phyloP scores from a whole-genome alignment of 192 early-diverging fungal species.

The Jimgerdemannia lactiflua region DNA sequence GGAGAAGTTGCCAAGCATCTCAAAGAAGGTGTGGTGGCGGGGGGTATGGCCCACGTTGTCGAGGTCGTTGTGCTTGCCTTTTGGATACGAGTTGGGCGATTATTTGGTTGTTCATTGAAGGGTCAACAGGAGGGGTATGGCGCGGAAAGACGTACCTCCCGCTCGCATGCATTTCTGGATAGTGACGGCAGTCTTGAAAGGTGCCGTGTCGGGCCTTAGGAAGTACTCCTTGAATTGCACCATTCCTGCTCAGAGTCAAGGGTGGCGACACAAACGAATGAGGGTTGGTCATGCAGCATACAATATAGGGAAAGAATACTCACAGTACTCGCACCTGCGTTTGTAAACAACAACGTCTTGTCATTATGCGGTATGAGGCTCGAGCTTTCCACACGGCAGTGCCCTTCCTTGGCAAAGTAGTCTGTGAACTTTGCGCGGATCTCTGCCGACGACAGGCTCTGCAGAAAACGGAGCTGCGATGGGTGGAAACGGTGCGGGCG shows the following conservation, averaged over 20 bases:
- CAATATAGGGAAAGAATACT: not conserved
- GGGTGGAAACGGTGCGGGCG: not conserved
- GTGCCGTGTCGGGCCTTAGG: conserved; percentile 41
- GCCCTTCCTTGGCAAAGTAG: conserved; percentile 42
- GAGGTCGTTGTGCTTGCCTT: conserved; percentile 59
- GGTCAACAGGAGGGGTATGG: not conserved
- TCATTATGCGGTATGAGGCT: conserved; percentile 56
- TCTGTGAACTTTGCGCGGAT: conserved; percentile 40
- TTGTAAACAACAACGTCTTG: conserved; percentile 54
- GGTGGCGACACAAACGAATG: not conserved
- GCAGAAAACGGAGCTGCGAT: not conserved
- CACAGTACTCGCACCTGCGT: conserved; percentile 36
- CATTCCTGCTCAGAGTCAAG: conserved; percentile 38
- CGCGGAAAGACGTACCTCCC: conserved; percentile 32
- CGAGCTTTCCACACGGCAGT: conserved; percentile 36
- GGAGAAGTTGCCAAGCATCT: conserved; percentile 66
- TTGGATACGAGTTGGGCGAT: not conserved
- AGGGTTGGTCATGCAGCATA: too few species aligned
- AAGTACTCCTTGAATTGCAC: conserved; percentile 57
- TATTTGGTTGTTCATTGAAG: not conserved
- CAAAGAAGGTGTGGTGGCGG: conserved; percentile 66
- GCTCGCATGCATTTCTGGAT: conserved; percentile 57
- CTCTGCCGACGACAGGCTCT: conserved; percentile 35
- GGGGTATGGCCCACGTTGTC: conserved; percentile 64
- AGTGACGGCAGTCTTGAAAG: conserved; percentile 41